phyloP scores from a whole-genome alignment of 495 filamentous ascomycete genomes.

The Xylaria grammica region DNA sequence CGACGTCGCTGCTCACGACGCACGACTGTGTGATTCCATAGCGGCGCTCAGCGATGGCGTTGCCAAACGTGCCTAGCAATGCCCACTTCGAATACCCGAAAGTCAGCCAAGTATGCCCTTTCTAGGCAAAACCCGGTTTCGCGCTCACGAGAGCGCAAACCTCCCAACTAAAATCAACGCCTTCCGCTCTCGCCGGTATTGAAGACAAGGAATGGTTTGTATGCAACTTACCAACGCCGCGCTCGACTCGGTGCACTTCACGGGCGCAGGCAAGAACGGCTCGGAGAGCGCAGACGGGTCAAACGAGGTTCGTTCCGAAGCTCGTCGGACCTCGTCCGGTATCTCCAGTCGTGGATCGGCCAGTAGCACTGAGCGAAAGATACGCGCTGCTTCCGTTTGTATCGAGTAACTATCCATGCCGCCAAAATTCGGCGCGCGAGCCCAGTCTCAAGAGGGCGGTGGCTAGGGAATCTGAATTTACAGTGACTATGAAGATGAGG shows the following conservation, averaged over 20 bases:
- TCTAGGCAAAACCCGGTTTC: not conserved
- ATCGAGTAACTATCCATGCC: conserved; percentile 29
- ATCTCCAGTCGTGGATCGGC: conserved; percentile 30
- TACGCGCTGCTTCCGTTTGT: conserved; percentile 35
- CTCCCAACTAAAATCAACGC: not conserved
- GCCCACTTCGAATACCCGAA: conserved; percentile 25
- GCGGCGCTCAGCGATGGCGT: conserved; percentile 29
- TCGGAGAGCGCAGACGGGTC: conserved; percentile 22
- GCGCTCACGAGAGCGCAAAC: too few relatives aligned
- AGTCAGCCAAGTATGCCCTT: not conserved
- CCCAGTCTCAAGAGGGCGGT: too few relatives aligned
- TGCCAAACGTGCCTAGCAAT: conserved; percentile 35
- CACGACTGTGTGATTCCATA: conserved; percentile 28
- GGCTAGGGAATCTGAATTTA: too few relatives aligned
- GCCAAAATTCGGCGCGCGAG: not conserved
- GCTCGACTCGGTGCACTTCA: conserved; percentile 38
- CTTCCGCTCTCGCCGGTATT: not conserved
- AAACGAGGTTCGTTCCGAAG: conserved; percentile 29
- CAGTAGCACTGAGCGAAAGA: conserved; percentile 29
- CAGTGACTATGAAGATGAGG: not conserved
- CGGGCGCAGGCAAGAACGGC: conserved; percentile 34
- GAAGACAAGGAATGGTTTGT: not conserved
- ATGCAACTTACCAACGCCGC: conserved; percentile 25
- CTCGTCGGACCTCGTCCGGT: conserved; percentile 23
- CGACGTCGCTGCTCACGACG: conserved; percentile 42